Conservation (phyloP, 2,329 filamentous ascomycete genomes). For the Sporothrix brunneoviolacea region DNA sequence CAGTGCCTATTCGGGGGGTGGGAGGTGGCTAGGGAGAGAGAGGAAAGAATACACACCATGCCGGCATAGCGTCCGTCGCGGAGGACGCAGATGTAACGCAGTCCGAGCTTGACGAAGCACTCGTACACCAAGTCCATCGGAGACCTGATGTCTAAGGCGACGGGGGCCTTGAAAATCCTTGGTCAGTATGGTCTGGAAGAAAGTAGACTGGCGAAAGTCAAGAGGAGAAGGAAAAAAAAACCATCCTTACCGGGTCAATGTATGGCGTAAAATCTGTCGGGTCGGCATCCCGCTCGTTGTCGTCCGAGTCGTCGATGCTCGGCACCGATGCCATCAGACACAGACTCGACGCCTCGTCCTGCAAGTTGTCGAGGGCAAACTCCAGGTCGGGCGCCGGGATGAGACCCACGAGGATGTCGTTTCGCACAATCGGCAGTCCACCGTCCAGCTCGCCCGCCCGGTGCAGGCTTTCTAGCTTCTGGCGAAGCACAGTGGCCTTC, state of each 20-base stretch:
- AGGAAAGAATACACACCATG: conserved; percentile 53
- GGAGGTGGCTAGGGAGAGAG: too few species aligned
- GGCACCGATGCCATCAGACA: conserved; percentile 75
- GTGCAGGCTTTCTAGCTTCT: conserved; percentile 76
- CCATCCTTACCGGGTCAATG: conserved; percentile 68
- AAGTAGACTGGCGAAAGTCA: too few species aligned
- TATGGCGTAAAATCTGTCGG: conserved; percentile 83
- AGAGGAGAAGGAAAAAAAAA: neutral
- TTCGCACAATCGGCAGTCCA: conserved; percentile 76
- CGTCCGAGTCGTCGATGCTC: conserved; percentile 57
- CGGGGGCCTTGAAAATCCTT: conserved; percentile 59
- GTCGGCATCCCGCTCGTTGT: conserved; percentile 41
- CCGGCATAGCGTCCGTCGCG: conserved; percentile 80
- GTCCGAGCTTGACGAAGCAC: conserved; percentile 87
- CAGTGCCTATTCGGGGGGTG: too few species aligned
- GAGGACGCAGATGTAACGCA: conserved; percentile 87
- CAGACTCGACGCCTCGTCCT: conserved; percentile 63
- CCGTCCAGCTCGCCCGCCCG: conserved; percentile 85
- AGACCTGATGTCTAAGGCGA: conserved; percentile 79
- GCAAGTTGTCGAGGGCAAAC: conserved; percentile 79
- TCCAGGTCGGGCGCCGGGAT: conserved; percentile 93
- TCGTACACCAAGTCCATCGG: conserved; percentile 96
- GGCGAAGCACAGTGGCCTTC: conserved; percentile 65
- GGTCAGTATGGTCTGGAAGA: neutral
- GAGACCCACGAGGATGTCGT: conserved; percentile 75